Percentiles rank a stretch among this genome's conserved stretches.
Evolutionary conservation across 140 eudicot species (phyloP).

Genomic region (Senecio squalidus): DNA sequence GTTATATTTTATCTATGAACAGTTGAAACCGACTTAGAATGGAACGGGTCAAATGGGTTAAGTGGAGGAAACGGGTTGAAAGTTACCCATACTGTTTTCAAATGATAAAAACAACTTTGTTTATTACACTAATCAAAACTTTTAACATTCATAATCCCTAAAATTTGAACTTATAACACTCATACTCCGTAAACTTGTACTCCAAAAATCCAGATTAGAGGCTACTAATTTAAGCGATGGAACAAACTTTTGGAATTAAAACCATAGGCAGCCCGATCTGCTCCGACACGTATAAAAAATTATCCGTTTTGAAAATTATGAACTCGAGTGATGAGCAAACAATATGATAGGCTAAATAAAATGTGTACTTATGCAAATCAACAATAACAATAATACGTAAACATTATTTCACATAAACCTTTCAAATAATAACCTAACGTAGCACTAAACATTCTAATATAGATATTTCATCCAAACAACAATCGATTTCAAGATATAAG

Average conservation of each 20-base stretch:
- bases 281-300: background rate
- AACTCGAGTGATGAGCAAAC: background rate
- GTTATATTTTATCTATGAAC: too few species aligned
- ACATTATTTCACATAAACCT: background rate
- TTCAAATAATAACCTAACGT: background rate
- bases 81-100: background rate
- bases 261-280: background rate
- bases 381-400: background rate
- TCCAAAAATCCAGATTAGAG: too few species aligned
- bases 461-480: background rate
- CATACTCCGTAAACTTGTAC: too few species aligned
- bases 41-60: background rate
- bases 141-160: background rate
- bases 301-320: background rate
- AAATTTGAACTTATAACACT: too few species aligned
- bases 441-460: slow-evolving; percentile 21
- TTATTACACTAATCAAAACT: too few species aligned
- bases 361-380: background rate
- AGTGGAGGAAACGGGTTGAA: background rate
- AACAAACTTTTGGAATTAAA: too few species aligned
- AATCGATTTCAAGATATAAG: slow-evolving; percentile 12
- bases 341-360: background rate
- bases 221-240: too few species aligned
- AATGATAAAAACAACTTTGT: too few species aligned
- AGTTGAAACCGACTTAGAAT: background rate